Percentiles rank a stretch among this genome's conserved stretches.
phyloP scores from a whole-genome alignment of 192 early-diverging fungal species.

The Tieghemiomyces parasiticus region DNA sequence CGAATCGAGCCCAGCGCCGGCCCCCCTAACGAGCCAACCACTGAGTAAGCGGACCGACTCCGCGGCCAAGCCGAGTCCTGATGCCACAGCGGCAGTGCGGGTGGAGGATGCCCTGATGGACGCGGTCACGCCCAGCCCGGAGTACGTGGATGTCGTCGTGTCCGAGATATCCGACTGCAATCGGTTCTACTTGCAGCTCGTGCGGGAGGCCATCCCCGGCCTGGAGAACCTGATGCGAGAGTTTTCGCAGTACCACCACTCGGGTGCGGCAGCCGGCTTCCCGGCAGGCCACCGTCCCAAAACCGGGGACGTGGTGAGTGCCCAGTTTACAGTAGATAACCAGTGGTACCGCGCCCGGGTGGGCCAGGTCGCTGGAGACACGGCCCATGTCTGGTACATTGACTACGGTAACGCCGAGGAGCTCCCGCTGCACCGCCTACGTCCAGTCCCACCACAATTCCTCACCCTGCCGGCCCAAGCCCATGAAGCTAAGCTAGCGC shows the following conservation, averaged over 20 bases:
- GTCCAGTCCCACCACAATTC: conserved; percentile 63
- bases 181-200: conserved; percentile 48
- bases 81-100: conserved; percentile 16
- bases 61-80: conserved; percentile 6
- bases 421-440: conserved; percentile 48
- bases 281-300: conserved; percentile 37
- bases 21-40: conserved; percentile 16
- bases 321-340: conserved; percentile 77
- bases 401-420: conserved; percentile 94
- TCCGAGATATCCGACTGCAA: conserved; percentile 43
- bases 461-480: conserved; percentile 53
- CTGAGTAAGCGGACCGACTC: conserved; percentile 1
- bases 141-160: conserved; percentile 59
- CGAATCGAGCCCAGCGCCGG: conserved; percentile 13
- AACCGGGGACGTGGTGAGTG: conserved; percentile 52
- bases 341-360: conserved; percentile 87
- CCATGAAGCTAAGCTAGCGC: conserved; percentile 72
- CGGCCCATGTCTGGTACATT: conserved; percentile 67
- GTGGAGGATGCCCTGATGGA: conserved; percentile 28
- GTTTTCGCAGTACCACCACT: conserved; percentile 45
- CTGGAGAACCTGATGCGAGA: conserved; percentile 78
- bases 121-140: conserved; percentile 37
- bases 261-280: conserved; percentile 18
- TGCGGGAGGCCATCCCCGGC: conserved; percentile 32
- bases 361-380: conserved; percentile 31